phyloP scores from a whole-genome alignment of 768 basidiomycete species.

The Tricholoma hemisulphureum region DNA sequence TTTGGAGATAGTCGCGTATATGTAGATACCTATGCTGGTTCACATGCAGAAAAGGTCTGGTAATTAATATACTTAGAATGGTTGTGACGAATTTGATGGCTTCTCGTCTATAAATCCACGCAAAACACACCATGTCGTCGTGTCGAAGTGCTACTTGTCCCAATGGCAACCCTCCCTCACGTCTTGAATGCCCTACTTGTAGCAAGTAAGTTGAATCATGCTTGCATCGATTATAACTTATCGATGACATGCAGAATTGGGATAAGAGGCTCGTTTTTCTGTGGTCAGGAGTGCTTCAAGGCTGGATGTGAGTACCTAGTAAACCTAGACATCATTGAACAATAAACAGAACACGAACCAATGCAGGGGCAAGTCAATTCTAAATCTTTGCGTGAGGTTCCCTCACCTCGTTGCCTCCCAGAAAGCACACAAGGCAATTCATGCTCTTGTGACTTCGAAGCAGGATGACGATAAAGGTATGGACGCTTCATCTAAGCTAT shows the following conservation, averaged over 20 bases:
- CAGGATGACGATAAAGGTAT: conserved; percentile 24
- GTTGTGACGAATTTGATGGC: neutral
- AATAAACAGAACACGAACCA: neutral
- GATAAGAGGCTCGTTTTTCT: conserved; percentile 85
- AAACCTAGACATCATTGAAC: conserved; percentile 1
- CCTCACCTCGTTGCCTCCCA: conserved; percentile 27
- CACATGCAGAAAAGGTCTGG: conserved; percentile 9
- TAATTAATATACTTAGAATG: neutral
- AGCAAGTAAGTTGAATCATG: conserved; percentile 62
- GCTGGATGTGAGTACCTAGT: conserved; percentile 70
- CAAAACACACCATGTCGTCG: conserved; percentile 17
- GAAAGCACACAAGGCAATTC: conserved; percentile 83
- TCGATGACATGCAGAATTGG: conserved; percentile 54
- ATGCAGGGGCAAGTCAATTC: conserved; percentile 25
- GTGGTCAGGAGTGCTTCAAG: conserved; percentile 96
- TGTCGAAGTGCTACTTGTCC: conserved; percentile 74
- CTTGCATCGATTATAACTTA: conserved; percentile 1
- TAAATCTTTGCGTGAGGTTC: neutral
- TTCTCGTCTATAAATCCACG: neutral
- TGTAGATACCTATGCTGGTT: neutral
- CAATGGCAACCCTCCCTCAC: conserved; percentile 82
- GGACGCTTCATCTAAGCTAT: conserved; percentile 9
- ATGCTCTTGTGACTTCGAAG: conserved; percentile 49
- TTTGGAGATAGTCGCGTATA: neutral
- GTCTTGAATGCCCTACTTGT: conserved; percentile 91